Evolutionary conservation across 352 stramenopile species (phyloP).

Genomic region (Discostella stelligera): DNA sequence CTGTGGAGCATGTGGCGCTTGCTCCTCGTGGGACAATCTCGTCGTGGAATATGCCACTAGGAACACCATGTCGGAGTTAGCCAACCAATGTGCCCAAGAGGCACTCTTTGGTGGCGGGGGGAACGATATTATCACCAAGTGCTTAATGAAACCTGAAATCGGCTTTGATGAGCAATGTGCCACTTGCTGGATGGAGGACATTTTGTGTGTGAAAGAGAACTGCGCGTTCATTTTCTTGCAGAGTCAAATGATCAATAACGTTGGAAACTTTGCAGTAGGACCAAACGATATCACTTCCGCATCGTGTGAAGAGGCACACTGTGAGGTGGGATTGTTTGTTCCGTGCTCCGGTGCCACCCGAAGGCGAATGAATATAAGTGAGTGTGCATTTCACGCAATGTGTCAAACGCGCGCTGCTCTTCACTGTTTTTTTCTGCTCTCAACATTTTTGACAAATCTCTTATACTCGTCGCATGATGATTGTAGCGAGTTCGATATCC

Average conservation of each 20-base stretch:
- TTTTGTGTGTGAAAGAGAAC: conserved; percentile 52
- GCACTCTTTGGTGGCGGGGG: conserved; percentile 32
- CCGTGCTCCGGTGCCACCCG: conserved; percentile 49
- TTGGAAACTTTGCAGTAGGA: conserved; percentile 51
- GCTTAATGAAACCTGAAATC: conserved; percentile 39
- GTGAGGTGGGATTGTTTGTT: conserved; percentile 51
- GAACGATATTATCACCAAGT: conserved; percentile 44
- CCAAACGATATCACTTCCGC: conserved; percentile 51
- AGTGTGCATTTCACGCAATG: too few relatives aligned
- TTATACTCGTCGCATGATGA: too few relatives aligned
- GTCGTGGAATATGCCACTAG: conserved; percentile 40
- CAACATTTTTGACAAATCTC: too few relatives aligned
- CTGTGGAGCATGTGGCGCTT: conserved; percentile 54
- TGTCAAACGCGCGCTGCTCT: too few relatives aligned
- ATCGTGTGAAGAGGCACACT: conserved; percentile 58
- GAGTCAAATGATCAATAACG: conserved; percentile 51
- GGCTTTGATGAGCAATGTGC: conserved; percentile 48
- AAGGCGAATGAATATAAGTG: conserved; percentile 61
- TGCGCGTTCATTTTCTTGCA: conserved; percentile 62
- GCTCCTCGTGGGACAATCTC: conserved; percentile 55
- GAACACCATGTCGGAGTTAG: conserved; percentile 25
- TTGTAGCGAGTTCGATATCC: conserved; percentile 40
- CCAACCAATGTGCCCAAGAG: conserved; percentile 43
- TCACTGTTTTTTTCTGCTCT: too few relatives aligned
- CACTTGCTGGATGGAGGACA: conserved; percentile 57